Conservation (phyloP, 2,329 filamentous ascomycete species). For the Aureobasidium lini region DNA sequence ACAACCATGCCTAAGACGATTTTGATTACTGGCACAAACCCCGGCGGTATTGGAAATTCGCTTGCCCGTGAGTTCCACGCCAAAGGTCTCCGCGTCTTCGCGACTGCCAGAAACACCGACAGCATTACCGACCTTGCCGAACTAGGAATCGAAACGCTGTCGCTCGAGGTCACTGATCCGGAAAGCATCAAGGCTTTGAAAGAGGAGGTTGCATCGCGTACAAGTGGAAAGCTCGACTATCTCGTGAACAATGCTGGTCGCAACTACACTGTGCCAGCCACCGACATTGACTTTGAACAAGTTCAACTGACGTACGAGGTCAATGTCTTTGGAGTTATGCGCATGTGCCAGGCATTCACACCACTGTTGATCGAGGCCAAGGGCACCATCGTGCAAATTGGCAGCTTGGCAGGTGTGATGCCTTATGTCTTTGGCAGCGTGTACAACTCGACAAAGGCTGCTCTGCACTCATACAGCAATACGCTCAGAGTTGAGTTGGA, state of each 20-base stretch:
- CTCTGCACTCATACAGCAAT: slow-evolving; percentile 51
- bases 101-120: slow-evolving; percentile 46
- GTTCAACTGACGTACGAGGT: slow-evolving; percentile 42
- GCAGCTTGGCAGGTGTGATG: slow-evolving; percentile 38
- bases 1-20: slow-evolving; percentile 21
- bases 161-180: slow-evolving; percentile 45
- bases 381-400: slow-evolving; percentile 31
- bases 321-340: slow-evolving; percentile 52
- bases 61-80: slow-evolving; percentile 51
- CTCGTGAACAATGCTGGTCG: slow-evolving; percentile 53
- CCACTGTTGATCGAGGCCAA: slow-evolving; percentile 44
- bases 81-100: slow-evolving; percentile 49
- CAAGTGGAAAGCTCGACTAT: slow-evolving; percentile 45
- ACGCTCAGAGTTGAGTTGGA: slow-evolving; percentile 51
- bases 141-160: slow-evolving; percentile 47
- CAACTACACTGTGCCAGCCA: slow-evolving; percentile 51
- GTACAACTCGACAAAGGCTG: slow-evolving; percentile 55
- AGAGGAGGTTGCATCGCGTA: slow-evolving; percentile 39
- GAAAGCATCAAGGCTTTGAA: slow-evolving; percentile 43
- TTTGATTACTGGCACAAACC: slow-evolving; percentile 36
- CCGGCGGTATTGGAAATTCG: slow-evolving; percentile 52
- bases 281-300: slow-evolving; percentile 46
- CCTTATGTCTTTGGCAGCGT: slow-evolving; percentile 35
- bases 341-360: slow-evolving; percentile 49
- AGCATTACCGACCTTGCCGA: slow-evolving; percentile 42